These are phyloP conservation scores for Herpetomonas tarakana DNA, from an alignment of 208 protist genomes.

Conservation along the genomic window DNA sequence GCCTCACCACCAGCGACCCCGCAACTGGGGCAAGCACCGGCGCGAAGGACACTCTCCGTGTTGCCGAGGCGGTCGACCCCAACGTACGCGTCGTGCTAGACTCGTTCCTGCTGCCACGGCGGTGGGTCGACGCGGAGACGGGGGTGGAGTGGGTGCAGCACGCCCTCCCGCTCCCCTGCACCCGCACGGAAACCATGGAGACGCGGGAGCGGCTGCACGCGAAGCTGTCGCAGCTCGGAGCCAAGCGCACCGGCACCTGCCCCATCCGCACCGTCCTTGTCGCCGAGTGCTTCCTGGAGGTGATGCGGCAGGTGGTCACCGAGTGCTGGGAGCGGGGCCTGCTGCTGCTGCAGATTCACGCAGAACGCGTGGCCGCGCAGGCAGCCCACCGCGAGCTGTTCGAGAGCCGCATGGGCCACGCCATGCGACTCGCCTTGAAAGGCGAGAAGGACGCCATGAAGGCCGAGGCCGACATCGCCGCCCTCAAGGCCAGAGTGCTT, in stretches of 20 bases:
- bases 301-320: constrained; percentile 78
- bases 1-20: constrained; percentile 11
- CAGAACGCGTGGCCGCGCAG: constrained; percentile 73
- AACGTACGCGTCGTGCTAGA: constrained; percentile 85
- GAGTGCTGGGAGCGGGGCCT: constrained; percentile 86
- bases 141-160: constrained; percentile 83
- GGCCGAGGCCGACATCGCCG: constrained; percentile 58
- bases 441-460: constrained; percentile 77
- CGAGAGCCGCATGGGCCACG: constrained; percentile 84
- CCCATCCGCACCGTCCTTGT: constrained; percentile 71
- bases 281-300: constrained; percentile 85
- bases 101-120: constrained; percentile 77
- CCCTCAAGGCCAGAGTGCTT: constrained; percentile 35
- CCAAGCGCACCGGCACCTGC: constrained; percentile 63
- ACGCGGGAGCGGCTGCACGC: constrained; percentile 51
- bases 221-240: constrained; percentile 27
- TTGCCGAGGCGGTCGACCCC: constrained; percentile 36
- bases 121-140: constrained; percentile 52
- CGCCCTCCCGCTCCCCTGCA: constrained; percentile 60
- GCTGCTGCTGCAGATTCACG: constrained; percentile 76
- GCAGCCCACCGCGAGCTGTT: constrained; percentile 75
- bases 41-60: background rate
- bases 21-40: no score
- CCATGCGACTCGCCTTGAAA: constrained; percentile 81
- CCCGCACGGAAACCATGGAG: constrained; percentile 70